Evolutionary conservation across 805 yeast genomes (phyloP).

Genomic region (Candida silvicultrix): DNA sequence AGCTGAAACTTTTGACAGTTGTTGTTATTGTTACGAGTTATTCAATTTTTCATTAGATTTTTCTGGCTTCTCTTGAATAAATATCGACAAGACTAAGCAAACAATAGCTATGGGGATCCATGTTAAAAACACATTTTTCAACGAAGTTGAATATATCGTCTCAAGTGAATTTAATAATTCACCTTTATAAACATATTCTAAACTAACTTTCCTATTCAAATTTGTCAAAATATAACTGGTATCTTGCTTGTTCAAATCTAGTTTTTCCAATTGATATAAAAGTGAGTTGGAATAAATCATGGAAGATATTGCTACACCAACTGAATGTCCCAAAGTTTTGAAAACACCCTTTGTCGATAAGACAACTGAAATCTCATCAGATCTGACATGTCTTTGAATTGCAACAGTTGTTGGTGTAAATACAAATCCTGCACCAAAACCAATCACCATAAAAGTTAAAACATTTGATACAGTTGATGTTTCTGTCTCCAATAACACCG

Average conservation of each 20-base stretch:
- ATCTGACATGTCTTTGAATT: slow-evolving; percentile 44
- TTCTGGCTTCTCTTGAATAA: neutral
- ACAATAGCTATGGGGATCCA: neutral
- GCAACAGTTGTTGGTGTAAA: slow-evolving; percentile 33
- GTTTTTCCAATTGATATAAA: neutral
- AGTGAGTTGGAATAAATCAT: slow-evolving; percentile 7
- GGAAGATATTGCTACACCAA: slow-evolving; percentile 42
- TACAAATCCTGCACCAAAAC: slow-evolving; percentile 34
- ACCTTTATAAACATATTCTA: neutral
- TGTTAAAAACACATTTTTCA: neutral
- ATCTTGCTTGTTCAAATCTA: neutral
- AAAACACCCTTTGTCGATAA: slow-evolving; percentile 50
- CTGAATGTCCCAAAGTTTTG: slow-evolving; percentile 52
- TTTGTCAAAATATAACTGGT: neutral
- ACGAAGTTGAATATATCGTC: neutral
- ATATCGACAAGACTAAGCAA: neutral
- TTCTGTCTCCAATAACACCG: slow-evolving; percentile 27
- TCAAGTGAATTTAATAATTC: neutral
- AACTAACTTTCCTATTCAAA: neutral
- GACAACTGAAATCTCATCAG: slow-evolving; percentile 50
- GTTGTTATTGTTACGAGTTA: neutral
- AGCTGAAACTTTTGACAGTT: neutral
- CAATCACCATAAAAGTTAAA: slow-evolving; percentile 28
- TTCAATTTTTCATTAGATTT: neutral
- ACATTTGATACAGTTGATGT: slow-evolving; percentile 26